Percentiles rank a stretch among this genome's conserved stretches.
Evolutionary conservation across 208 protist genomes (phyloP).

Genomic region (Leishmania guyanensis): DNA sequence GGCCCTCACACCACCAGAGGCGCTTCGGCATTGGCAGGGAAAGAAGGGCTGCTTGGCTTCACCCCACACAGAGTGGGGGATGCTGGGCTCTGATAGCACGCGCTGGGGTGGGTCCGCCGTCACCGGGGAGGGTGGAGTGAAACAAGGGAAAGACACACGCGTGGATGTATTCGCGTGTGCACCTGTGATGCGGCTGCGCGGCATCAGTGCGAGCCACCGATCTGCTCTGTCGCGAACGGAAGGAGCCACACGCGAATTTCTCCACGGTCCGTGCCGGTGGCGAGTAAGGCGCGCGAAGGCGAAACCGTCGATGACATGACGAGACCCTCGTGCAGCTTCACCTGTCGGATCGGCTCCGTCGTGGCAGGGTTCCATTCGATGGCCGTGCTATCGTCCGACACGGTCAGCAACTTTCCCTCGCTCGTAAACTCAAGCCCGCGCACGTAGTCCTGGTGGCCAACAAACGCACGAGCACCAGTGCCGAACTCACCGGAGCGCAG

Average conservation of each 20-base stretch:
- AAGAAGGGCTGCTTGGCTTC: not conserved
- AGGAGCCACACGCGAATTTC: slow-evolving; percentile 76
- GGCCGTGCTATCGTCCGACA: slow-evolving; percentile 80
- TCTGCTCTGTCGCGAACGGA: slow-evolving; percentile 68
- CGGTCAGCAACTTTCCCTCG: slow-evolving; percentile 62
- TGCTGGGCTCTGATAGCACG: not conserved
- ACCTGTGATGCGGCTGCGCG: not conserved
- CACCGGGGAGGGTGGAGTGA: not conserved
- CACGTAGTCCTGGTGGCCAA: slow-evolving; percentile 81
- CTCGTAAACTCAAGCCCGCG: slow-evolving; percentile 75
- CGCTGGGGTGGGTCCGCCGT: not conserved
- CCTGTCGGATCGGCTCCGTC: slow-evolving; percentile 57
- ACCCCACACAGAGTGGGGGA: not conserved
- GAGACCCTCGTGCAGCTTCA: slow-evolving; percentile 77
- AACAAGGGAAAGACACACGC: not conserved
- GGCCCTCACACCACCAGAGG: not conserved
- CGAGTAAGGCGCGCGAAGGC: slow-evolving; percentile 40
- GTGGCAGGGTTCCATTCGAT: slow-evolving; percentile 69
- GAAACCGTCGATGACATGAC: slow-evolving; percentile 81
- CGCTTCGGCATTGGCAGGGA: not conserved
- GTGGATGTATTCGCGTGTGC: not conserved
- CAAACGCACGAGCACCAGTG: slow-evolving; percentile 44
- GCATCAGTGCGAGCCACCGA: slow-evolving; percentile 14
- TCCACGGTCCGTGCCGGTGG: slow-evolving; percentile 76
- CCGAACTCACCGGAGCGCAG: slow-evolving; percentile 50